Evolutionary conservation across 202 grass and related monocot genomes (phyloP).

Genomic region (Elaeis oleifera): DNA sequence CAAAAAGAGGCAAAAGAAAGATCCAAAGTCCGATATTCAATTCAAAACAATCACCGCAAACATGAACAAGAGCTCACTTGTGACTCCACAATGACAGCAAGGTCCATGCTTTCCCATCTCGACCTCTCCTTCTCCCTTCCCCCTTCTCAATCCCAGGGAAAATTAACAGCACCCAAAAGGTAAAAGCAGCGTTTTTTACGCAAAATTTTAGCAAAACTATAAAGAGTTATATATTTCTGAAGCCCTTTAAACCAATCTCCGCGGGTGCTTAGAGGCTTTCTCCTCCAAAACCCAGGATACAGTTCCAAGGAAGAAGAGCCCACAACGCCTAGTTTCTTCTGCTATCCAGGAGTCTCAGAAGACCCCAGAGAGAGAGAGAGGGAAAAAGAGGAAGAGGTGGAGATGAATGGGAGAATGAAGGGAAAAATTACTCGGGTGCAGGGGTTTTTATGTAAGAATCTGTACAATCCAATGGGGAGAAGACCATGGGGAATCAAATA

Average conservation of each 20-base stretch:
- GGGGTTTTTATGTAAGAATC: not conserved
- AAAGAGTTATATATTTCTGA: not conserved
- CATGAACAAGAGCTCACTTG: slow-evolving; percentile 37
- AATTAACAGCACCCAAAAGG: not conserved
- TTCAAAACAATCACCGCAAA: not conserved
- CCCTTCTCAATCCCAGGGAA: slow-evolving; percentile 8
- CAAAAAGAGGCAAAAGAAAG: not conserved
- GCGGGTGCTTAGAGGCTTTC: slow-evolving; percentile 3
- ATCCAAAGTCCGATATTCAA: not conserved
- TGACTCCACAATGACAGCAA: slow-evolving; percentile 50
- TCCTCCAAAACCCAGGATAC: slow-evolving; percentile 21
- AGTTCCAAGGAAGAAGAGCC: not conserved
- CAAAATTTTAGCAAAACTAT: slow-evolving; percentile 14
- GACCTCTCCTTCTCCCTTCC: slow-evolving; percentile 11
- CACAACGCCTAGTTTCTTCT: slow-evolving; percentile 3
- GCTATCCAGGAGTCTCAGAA: slow-evolving; percentile 9
- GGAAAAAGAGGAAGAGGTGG: not conserved
- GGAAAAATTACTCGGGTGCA: slow-evolving; percentile 1
- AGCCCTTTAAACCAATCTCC: slow-evolving; percentile 2
- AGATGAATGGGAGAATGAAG: not conserved
- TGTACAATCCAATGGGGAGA: slow-evolving; percentile 25
- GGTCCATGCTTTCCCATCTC: slow-evolving; percentile 49
- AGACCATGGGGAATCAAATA: slow-evolving; percentile 8
- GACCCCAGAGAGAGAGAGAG: not conserved
- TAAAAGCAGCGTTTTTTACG: slow-evolving; percentile 3